phyloP scores from a whole-genome alignment of 2,329 filamentous ascomycete genomes.

The Neoascochyta sp. region DNA sequence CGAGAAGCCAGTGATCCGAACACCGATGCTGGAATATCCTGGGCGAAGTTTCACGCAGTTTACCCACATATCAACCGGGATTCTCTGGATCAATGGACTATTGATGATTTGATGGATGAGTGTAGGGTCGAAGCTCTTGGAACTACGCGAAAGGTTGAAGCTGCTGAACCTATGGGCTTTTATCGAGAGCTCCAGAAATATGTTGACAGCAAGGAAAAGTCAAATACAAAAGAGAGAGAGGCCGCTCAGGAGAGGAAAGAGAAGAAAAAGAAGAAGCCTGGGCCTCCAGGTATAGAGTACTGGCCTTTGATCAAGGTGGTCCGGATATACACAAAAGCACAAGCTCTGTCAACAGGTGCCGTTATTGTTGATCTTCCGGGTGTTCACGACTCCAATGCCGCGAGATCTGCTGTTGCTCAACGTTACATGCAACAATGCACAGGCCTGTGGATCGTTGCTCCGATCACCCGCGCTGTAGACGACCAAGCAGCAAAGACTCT shows the following conservation, averaged over 20 bases:
- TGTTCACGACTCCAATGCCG: constrained; percentile 58
- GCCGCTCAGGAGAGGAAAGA: constrained; percentile 29
- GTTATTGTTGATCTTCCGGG: constrained; percentile 59
- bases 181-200: constrained; percentile 48
- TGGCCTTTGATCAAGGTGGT: constrained; percentile 56
- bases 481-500: constrained; percentile 57
- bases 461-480: constrained; percentile 58
- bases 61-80: constrained; percentile 46
- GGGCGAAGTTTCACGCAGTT: constrained; percentile 51
- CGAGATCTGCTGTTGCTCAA: constrained; percentile 55
- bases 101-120: constrained; percentile 45
- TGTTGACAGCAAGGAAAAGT: constrained; percentile 56
- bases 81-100: constrained; percentile 31
- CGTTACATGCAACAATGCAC: constrained; percentile 60
- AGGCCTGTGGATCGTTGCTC: constrained; percentile 60
- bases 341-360: constrained; percentile 52
- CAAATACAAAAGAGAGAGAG: constrained; percentile 26
- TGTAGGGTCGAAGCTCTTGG: constrained; percentile 48
- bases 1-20: constrained; percentile 42
- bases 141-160: constrained; percentile 41
- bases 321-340: constrained; percentile 50
- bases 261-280: constrained; percentile 16
- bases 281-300: constrained; percentile 31
- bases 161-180: constrained; percentile 41
- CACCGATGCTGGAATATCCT: constrained; percentile 48